Evolutionary conservation across 1,284 basidiomycete species (phyloP), one percentile per base, ranked within the genome.

Genomic region (Pseudozyma flocculosa): DNA sequence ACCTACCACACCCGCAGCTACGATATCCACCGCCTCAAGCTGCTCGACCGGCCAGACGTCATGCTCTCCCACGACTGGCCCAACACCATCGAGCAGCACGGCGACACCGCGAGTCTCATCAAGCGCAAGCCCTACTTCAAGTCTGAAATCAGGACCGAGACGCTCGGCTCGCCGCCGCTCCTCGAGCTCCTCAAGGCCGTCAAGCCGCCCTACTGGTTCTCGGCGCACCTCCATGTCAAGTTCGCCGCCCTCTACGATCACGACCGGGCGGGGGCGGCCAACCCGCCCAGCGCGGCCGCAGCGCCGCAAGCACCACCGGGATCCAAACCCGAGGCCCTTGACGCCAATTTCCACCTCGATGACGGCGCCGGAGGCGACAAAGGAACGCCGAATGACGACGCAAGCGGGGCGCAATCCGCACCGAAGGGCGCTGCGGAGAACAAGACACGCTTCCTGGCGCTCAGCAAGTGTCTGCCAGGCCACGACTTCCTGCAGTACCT

Each of bases 51-150:
- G 22, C 14, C 47, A 1, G 82, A 87, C 38, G 84, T 97, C 29
- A 89, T 96, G 79, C 81, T 98, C 19, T 95, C 92, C 1, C 95
- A 98, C 77, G 94, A 98, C 80, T 98, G 94, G 95, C 95, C 95
- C 0, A 85, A 86, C 43, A 84, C 84, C 1, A 93, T 98, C 60
- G 90, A 88, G 54, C 85, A 86, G 19, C 83, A 90, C 66, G 93
- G 94, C 9, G 84, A 97, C 73, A 80, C 86, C 2, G 70, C 76
- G 3, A 81, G 70, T 17, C 82, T 98, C 2, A 80, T 97, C 19
- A 82, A 85, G 10, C 84, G 84, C 43, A 98, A 97, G 78, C 85
- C 87, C 0, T 92, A 88, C 80, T 89, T 97, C 77, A 81, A 83
- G 23, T 80, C 84, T 23, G 93, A 98, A 40, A 66, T 66, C n/a